phyloP scores from a whole-genome alignment of 106 monocot species.

The Chionographis japonica region DNA sequence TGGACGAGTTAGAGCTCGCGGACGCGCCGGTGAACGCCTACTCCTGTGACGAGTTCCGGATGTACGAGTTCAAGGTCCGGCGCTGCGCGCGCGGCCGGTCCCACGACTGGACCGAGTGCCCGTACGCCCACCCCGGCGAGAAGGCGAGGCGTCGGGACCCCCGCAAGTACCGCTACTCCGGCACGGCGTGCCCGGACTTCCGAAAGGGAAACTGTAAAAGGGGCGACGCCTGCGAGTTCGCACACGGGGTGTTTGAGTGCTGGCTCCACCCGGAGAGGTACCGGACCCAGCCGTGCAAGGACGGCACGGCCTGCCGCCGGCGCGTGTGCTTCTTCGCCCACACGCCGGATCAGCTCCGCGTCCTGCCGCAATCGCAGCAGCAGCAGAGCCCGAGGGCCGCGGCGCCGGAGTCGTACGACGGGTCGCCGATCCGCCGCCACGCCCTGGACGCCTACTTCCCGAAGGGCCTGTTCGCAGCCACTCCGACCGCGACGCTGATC shows the following conservation, averaged over 20 bases:
- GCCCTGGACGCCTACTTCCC: slow-evolving; percentile 37
- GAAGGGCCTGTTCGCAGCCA: too few species aligned
- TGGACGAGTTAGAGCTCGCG: slow-evolving; percentile 15
- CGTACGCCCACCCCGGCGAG: slow-evolving; percentile 78
- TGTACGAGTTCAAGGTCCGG: slow-evolving; percentile 86
- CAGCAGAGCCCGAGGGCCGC: slow-evolving; percentile 16
- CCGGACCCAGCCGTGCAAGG: slow-evolving; percentile 95
- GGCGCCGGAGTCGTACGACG: slow-evolving; percentile 54
- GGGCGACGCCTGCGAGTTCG: slow-evolving; percentile 79
- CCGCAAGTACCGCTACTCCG: slow-evolving; percentile 69
- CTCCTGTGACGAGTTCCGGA: slow-evolving; percentile 71
- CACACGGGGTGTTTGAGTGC: slow-evolving; percentile 96
- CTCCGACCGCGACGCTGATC: slow-evolving; percentile 14
- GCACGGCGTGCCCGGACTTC: slow-evolving; percentile 80
- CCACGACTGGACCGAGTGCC: slow-evolving; percentile 81
- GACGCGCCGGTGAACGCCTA: slow-evolving; percentile 30
- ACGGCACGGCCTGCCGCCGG: slow-evolving; percentile 65
- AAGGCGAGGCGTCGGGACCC: slow-evolving; percentile 77
- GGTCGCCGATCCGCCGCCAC: too few species aligned
- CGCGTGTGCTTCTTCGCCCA: slow-evolving; percentile 75
- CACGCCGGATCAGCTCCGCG: slow-evolving; percentile 74
- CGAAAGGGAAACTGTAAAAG: slow-evolving; percentile 66
- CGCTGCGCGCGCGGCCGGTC: slow-evolving; percentile 56
- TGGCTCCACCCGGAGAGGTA: slow-evolving; percentile 94
- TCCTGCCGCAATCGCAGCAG: slow-evolving; percentile 28